A percentile compares a stretch with the other conserved stretches of the same genome.
These are phyloP conservation scores for Hemileccinum rubropunctum DNA, from an alignment of 768 basidiomycete genomes.

Conservation along the genomic window DNA sequence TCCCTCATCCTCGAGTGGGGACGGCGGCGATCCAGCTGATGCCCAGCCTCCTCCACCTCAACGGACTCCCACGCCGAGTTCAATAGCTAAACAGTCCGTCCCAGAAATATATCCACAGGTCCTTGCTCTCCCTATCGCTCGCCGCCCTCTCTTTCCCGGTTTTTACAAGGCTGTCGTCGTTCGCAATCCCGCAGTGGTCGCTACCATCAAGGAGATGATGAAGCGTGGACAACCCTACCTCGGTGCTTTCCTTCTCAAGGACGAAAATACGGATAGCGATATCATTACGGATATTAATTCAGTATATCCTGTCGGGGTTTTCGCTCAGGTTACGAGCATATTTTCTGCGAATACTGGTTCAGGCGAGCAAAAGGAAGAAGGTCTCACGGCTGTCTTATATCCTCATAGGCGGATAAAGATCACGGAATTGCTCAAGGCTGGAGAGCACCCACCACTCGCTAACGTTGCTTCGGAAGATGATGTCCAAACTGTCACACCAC, in stretches of 20 bases:
- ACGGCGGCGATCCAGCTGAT: slow-evolving; percentile 36
- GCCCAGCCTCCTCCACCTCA: slow-evolving; percentile 41
- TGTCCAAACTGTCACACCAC: slow-evolving; percentile 43
- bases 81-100: slow-evolving; percentile 82
- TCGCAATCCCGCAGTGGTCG: slow-evolving; percentile 85
- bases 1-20: slow-evolving; percentile 41
- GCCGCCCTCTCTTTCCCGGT: slow-evolving; percentile 93
- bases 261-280: slow-evolving; percentile 89
- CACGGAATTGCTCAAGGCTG: slow-evolving; percentile 78
- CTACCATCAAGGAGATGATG: slow-evolving; percentile 95
- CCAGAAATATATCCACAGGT: slow-evolving; percentile 93
- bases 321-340: slow-evolving; percentile 94
- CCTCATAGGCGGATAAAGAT: slow-evolving; percentile 90
- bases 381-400: slow-evolving; percentile 92
- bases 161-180: slow-evolving; percentile 99
- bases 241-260: slow-evolving; percentile 94
- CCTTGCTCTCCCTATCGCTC: slow-evolving; percentile 91
- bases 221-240: slow-evolving; percentile 96
- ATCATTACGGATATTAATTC: slow-evolving; percentile 84
- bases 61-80: slow-evolving; percentile 38
- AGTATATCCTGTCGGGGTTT: slow-evolving; percentile 92
- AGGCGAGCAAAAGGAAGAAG: slow-evolving; percentile 74
- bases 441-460: slow-evolving; percentile 38
- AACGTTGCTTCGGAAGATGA: slow-evolving; percentile 41
- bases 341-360: slow-evolving; percentile 60